phyloP scores from a whole-genome alignment of 768 basidiomycete species.

The Tricholoma terreum region DNA sequence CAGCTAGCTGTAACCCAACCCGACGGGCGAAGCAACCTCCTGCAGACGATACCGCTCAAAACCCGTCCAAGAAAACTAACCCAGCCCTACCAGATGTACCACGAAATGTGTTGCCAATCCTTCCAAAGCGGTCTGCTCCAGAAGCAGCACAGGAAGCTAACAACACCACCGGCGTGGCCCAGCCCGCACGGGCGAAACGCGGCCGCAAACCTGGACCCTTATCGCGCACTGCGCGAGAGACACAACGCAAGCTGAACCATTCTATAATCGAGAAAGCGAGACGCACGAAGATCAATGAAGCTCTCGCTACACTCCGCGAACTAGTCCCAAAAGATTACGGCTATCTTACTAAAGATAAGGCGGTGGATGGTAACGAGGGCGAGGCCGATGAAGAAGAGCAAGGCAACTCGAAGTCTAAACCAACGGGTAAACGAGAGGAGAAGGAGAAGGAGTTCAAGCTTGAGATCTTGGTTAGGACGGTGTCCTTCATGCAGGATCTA shows the following conservation, averaged over 20 bases:
- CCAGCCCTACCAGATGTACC: slow-evolving; percentile 6
- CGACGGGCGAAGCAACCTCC: slow-evolving; percentile 35
- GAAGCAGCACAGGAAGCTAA: neutral
- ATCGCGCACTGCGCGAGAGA: slow-evolving; percentile 77
- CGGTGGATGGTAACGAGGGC: slow-evolving; percentile 31
- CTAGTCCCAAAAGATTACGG: slow-evolving; percentile 69
- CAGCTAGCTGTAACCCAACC: slow-evolving; percentile 36
- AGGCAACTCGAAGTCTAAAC: slow-evolving; percentile 33
- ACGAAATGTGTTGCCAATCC: slow-evolving; percentile 19
- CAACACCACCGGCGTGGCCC: slow-evolving; percentile 1
- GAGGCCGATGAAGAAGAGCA: slow-evolving; percentile 35
- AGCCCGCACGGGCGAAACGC: slow-evolving; percentile 44
- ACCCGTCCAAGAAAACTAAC: slow-evolving; percentile 7
- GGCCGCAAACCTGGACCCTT: slow-evolving; percentile 73
- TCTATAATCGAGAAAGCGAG: slow-evolving; percentile 92
- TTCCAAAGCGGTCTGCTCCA: slow-evolving; percentile 16
- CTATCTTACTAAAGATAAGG: slow-evolving; percentile 9
- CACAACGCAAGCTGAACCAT: slow-evolving; percentile 89
- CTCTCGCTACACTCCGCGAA: slow-evolving; percentile 69
- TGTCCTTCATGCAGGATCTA: slow-evolving; percentile 73
- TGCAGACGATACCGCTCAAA: neutral
- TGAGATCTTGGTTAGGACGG: slow-evolving; percentile 83
- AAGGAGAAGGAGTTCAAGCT: slow-evolving; percentile 90
- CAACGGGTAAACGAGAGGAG: slow-evolving; percentile 45
- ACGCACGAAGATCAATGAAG: slow-evolving; percentile 94